Evolutionary conservation across 2,329 filamentous ascomycete species (phyloP).

Genomic region (Arthrobotrys conoides): DNA sequence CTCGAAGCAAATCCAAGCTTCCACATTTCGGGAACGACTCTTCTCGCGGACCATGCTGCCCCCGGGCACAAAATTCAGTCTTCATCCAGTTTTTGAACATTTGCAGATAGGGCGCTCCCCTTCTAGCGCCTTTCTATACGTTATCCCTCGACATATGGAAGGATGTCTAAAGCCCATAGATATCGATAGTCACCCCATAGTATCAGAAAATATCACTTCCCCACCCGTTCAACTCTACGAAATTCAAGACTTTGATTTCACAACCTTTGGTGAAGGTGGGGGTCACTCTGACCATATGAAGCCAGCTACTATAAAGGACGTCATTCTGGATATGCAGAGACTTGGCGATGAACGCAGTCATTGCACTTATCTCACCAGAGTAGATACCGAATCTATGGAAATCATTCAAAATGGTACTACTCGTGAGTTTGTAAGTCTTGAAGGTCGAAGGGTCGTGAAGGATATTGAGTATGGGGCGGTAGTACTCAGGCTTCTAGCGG

Average conservation of each 20-base stretch:
- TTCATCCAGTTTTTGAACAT: background rate
- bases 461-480: background rate
- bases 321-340: background rate
- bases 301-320: background rate
- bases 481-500: background rate
- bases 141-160: no score
- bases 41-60: background rate
- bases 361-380: background rate
- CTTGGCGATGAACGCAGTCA: background rate
- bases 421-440: background rate
- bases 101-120: background rate
- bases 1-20: background rate
- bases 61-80: background rate
- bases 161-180: no score
- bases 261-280: no score
- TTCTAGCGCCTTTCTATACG: no score
- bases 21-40: background rate
- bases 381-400: background rate
- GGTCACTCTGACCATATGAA: no score
- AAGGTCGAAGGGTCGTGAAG: background rate
- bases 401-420: background rate
- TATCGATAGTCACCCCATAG: no score
- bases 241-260: no score
- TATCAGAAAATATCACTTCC: no score
- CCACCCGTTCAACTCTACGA: no score